phyloP scores from a whole-genome alignment of 495 filamentous ascomycete species.

The Daldinia concentrica region DNA sequence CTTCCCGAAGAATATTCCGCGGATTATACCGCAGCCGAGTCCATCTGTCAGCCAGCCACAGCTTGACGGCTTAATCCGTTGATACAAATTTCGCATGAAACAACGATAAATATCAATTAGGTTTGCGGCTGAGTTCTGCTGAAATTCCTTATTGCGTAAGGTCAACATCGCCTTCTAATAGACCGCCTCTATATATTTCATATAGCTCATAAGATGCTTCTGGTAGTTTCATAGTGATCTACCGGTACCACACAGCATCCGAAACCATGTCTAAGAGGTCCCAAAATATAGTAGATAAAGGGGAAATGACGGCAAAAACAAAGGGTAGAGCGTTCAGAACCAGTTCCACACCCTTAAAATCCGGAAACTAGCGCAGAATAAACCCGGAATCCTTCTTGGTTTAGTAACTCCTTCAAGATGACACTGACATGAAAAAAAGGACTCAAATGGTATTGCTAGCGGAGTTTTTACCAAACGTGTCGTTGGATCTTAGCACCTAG shows the following conservation, averaged over 20 bases:
- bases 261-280: not conserved
- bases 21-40: conserved; percentile 30
- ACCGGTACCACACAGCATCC: too few species aligned
- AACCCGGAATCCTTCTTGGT: conserved; percentile 13
- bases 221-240: not conserved
- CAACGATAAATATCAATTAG: not conserved
- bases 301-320: not conserved
- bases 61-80: conserved; percentile 1
- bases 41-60: conserved; percentile 17
- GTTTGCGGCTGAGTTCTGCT: conserved; percentile 21
- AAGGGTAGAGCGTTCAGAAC: not conserved
- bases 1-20: conserved; percentile 2
- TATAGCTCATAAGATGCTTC: not conserved
- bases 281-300: not conserved
- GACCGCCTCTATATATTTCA: not conserved
- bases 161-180: not conserved
- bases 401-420: not conserved
- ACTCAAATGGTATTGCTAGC: not conserved
- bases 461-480: conserved; percentile 32
- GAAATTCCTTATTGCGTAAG: not conserved
- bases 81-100: conserved; percentile 9
- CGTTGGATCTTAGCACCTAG: not conserved
- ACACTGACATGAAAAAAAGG: not conserved
- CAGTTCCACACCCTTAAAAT: not conserved
- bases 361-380: not conserved